Percentiles rank a stretch among this genome's conserved stretches.
Conservation (phyloP, 345 rosid species). For the Kandelia obovata region DNA sequence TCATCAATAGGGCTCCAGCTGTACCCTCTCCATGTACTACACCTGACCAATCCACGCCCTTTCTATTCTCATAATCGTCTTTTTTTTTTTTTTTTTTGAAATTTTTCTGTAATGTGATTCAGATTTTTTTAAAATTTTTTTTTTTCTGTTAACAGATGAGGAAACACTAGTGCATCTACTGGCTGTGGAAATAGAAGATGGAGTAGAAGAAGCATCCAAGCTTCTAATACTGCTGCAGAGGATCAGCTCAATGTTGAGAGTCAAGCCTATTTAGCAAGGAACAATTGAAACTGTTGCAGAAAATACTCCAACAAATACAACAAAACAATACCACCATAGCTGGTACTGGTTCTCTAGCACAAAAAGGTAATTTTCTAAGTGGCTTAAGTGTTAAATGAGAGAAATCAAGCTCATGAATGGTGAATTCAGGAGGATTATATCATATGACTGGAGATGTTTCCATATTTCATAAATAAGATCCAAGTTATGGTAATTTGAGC, state of each 20-base stretch:
- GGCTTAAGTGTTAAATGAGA: background rate
- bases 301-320: background rate
- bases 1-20: too few relatives aligned
- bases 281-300: background rate
- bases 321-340: background rate
- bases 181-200: constrained; percentile 20
- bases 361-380: background rate
- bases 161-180: constrained; percentile 35
- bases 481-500: background rate
- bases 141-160: too few relatives aligned
- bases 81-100: too few relatives aligned
- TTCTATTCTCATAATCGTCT: too few relatives aligned
- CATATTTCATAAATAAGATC: background rate
- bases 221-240: constrained; percentile 29
- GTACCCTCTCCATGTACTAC: too few relatives aligned
- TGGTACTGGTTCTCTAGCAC: background rate
- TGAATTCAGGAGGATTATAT: background rate
- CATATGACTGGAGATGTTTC: background rate
- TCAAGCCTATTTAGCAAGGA: background rate
- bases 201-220: constrained; percentile 20
- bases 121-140: too few relatives aligned
- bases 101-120: too few relatives aligned
- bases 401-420: background rate
- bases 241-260: background rate
- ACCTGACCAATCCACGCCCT: too few relatives aligned